Evolutionary conservation across 2,329 filamentous ascomycete species (phyloP), one percentile per base, ranked within the genome.

Genomic region (Fusarium buxicola): DNA sequence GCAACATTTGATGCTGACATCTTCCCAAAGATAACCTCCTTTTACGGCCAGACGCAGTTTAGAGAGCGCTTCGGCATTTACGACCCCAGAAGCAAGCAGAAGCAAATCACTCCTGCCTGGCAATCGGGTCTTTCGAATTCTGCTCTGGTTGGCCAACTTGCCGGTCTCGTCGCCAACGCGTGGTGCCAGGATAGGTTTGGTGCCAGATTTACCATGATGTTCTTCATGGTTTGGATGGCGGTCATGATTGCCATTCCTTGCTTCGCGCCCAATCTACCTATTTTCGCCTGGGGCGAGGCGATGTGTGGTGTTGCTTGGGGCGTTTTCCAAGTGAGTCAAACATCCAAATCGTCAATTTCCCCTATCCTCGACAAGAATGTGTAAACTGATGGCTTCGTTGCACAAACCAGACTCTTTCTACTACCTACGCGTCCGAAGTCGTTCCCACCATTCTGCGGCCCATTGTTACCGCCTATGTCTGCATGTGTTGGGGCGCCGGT

Each of bases 71-170:
- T 66, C 7, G 63, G 63, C 9, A 35, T 38, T 1, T 55, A 30
- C 13, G 54, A 57, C 21, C 32, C 21, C 1, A n/a, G 15, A 15
- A 21, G 48, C 16, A 71, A 71, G 4, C 64, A 69, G 12, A 79
- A 81, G 36, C 70, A 78, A 39, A 73, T 84, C 16, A 70, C 77
- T 0, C 75, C 79, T 0, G 66, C 75, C 5, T 83, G 81, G 82
- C 81, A 83, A 58, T 76, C 79, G 0, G 80, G 75, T 0, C 69
- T 84, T 0, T 75, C 74, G 4, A 82, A 81, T 18, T 80, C 76
- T 3, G 74, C 77, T 0, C 66, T 76, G 4, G 76, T 80, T 5
- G 81, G 82, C 2, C 75, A 79, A 28, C 76, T 84, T 4, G 32
- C 80, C 2, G 81, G 82, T 1, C 72, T 82, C 2, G 63, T 80